Evolutionary conservation across 164 flowering plant genomes (phyloP), one percentile per base, ranked within the genome.

Genomic region (Umbilicus rupestris): DNA sequence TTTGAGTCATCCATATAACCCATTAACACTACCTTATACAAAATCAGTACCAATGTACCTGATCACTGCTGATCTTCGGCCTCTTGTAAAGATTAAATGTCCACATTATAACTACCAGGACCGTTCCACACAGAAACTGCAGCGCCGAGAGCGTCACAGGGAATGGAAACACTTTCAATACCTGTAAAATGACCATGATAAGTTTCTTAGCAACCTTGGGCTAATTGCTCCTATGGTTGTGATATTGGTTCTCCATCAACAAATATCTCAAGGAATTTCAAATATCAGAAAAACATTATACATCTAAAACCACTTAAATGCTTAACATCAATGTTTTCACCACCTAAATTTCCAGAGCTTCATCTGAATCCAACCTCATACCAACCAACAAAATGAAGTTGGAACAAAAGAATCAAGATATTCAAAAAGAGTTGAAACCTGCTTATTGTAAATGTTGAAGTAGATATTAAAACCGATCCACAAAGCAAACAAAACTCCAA

Each of bases 361-460:
- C 65, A 33, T 62, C 22, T 33, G 65, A 28, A 62, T 33, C 39
- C 39, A 60, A 20, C 52, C 22, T 47, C 52, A 33, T 47, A 47
- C 22, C 49, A 45, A 20, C 28, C 10, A 50, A 22, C 57, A 50
- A 50, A 50, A 6, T 50, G 29, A 22, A 24, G 19, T 39, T 6
- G 29, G 15, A 20, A 22, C 42, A 63, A 7, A 28, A 39, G 20
- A 63, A 37, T 20, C 5, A 22, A 39, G 7, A 14, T 9, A 63
- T 35, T 31, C 7, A 24, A 65, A 45, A 65, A 16, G 3, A 9
- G 31, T 10, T 8, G 8, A 62, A 41, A 87, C 96, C 92, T 87
- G 90, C 68, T 89, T 89, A 81, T 89, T 87, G 75, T 87, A 87
- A 60, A 89, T 85, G 74, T 89, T 89, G 87, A 89, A 89, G 77